These are phyloP conservation scores for Mytilinidion resinicola DNA, from an alignment of 495 filamentous ascomycete species.

Conservation along the genomic window DNA sequence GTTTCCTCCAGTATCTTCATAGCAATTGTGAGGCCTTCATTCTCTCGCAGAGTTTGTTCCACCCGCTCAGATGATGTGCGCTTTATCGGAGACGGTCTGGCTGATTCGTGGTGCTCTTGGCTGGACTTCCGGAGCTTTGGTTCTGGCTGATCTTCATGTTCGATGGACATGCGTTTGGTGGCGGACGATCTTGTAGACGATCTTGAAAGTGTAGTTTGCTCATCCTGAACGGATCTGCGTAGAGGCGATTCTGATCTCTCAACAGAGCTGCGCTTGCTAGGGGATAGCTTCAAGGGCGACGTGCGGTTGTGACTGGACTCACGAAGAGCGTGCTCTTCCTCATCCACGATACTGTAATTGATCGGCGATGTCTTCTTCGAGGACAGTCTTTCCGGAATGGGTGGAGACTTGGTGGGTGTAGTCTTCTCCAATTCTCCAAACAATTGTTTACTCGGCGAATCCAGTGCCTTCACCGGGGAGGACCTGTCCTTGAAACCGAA, in stretches of 20 bases:
- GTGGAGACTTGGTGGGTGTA: background rate
- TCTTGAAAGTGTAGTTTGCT: no score
- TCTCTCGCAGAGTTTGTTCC: conserved; percentile 31
- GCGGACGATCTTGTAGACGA: no score
- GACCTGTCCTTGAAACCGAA: conserved; percentile 14
- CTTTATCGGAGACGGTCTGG: background rate
- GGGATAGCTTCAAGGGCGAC: conserved; percentile 20
- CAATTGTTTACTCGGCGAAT: conserved; percentile 9
- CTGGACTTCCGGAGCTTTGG: background rate
- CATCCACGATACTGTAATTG: conserved; percentile 7
- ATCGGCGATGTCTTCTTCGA: conserved; percentile 23
- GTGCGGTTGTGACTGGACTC: conserved; percentile 5
- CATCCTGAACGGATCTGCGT: background rate
- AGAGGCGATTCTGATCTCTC: background rate
- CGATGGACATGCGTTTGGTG: conserved; percentile 3
- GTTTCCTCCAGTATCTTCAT: conserved; percentile 29
- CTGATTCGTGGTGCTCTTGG: background rate
- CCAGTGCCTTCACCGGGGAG: conserved; percentile 8
- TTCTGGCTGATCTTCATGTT: conserved; percentile 3
- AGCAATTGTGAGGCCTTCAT: conserved; percentile 33
- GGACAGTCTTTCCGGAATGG: background rate
- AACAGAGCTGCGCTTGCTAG: background rate
- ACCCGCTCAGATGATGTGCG: conserved; percentile 1
- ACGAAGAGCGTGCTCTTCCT: conserved; percentile 14
- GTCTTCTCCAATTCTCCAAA: conserved; percentile 8